phyloP scores from a whole-genome alignment of 768 basidiomycete genomes.

The Lyophyllum shimeji region DNA sequence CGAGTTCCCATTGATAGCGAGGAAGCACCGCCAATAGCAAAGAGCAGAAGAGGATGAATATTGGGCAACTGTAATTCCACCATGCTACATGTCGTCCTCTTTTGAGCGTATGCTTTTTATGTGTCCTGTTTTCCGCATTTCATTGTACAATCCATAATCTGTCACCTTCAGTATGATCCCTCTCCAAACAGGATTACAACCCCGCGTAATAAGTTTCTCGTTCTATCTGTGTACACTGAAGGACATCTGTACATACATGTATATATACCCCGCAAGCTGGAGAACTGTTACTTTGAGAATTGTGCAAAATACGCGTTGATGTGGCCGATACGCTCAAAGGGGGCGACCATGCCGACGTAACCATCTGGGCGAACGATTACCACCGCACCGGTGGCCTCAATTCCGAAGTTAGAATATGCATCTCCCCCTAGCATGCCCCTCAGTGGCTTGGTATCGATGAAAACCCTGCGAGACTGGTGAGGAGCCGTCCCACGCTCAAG shows the following conservation, averaged over 20 bases:
- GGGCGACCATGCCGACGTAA: conserved; percentile 57
- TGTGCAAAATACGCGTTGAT: conserved; percentile 48
- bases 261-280: not conserved
- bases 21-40: conserved; percentile 53
- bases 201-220: not conserved
- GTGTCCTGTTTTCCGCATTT: not conserved
- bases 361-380: conserved; percentile 66
- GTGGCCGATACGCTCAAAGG: conserved; percentile 39
- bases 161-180: not conserved
- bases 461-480: conserved; percentile 39
- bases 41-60: conserved; percentile 46
- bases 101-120: not conserved
- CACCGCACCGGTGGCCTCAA: conserved; percentile 44
- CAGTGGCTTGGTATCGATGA: conserved; percentile 56
- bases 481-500: not conserved
- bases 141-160: not conserved
- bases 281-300: conserved; percentile 36
- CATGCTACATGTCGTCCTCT: not conserved
- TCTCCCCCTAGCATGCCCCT: conserved; percentile 45
- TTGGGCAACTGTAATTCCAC: conserved; percentile 6
- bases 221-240: not conserved
- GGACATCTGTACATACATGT: not conserved
- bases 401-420: conserved; percentile 58
- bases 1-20: conserved; percentile 67
- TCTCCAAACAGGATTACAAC: not conserved